Evolutionary conservation across 306 rosid genomes (phyloP).

Genomic region (Trifolium fragiferum): DNA sequence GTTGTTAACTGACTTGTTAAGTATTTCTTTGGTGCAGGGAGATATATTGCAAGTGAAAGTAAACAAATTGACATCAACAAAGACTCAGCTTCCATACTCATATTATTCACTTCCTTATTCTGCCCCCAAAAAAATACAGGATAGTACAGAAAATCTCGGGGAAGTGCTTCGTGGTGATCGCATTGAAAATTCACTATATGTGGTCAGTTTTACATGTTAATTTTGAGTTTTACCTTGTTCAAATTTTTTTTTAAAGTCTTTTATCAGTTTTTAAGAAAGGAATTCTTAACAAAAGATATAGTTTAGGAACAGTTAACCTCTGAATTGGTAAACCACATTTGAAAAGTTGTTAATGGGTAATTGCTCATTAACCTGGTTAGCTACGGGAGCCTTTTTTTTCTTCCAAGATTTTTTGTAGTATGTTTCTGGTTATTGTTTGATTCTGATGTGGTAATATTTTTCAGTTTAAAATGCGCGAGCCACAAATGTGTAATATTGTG

Average conservation of each 20-base stretch:
- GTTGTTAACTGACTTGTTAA: conserved; percentile 11
- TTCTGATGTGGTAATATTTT: conserved; percentile 31
- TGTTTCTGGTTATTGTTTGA: conserved; percentile 36
- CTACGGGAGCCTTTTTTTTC: neutral
- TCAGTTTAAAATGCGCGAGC: conserved; percentile 96
- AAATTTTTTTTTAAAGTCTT: too few species aligned
- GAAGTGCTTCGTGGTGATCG: conserved; percentile 99
- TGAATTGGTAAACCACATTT: conserved; percentile 4
- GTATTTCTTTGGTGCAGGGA: conserved; percentile 67
- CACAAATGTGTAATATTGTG: conserved; percentile 80
- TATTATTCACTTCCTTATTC: conserved; percentile 84
- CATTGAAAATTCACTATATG: conserved; percentile 88
- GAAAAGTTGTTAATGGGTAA: conserved; percentile 18
- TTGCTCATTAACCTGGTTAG: conserved; percentile 13
- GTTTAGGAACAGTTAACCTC: conserved; percentile 20
- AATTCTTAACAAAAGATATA: conserved; percentile 21
- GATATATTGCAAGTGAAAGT: conserved; percentile 89
- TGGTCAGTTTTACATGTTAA: conserved; percentile 57
- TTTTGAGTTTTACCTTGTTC: too few species aligned
- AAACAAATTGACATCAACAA: conserved; percentile 89
- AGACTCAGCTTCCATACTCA: conserved; percentile 97
- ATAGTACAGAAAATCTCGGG: conserved; percentile 95
- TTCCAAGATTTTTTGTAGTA: neutral
- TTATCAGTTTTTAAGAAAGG: conserved; percentile 3
- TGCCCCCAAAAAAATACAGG: conserved; percentile 68